Conservation (phyloP, 2,329 filamentous ascomycete species). For the Cladosporium sp. region DNA sequence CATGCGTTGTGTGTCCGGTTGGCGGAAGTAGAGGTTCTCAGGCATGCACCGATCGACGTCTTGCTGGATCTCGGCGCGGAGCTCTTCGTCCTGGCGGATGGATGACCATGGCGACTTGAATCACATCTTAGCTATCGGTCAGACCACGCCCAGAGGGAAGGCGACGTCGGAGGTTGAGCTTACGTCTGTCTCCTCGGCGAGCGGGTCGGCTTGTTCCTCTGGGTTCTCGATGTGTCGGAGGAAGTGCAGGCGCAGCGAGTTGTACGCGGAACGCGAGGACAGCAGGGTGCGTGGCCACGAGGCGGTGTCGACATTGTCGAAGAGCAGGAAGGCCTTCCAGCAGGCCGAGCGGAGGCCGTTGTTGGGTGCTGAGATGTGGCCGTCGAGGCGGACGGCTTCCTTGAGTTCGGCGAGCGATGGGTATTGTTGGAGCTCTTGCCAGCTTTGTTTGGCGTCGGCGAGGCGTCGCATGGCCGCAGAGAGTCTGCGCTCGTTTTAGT, state of each 20-base stretch:
- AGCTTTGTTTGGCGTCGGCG: constrained; percentile 33
- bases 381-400: constrained; percentile 33
- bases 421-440: constrained; percentile 35
- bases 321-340: constrained; percentile 90
- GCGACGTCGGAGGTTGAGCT: constrained; percentile 24
- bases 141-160: constrained; percentile 26
- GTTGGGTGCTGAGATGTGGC: constrained; percentile 18
- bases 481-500: neutral
- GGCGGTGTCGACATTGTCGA: constrained; percentile 62
- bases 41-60: constrained; percentile 90
- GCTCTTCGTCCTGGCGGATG: constrained; percentile 78
- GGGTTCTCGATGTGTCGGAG: constrained; percentile 82
- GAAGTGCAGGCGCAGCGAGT: constrained; percentile 69
- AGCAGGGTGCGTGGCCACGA: constrained; percentile 69
- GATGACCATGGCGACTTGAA: constrained; percentile 77
- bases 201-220: constrained; percentile 79
- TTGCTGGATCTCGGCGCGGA: constrained; percentile 86
- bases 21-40: constrained; percentile 86
- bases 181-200: constrained; percentile 78
- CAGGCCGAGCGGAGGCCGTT: constrained; percentile 77
- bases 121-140: constrained; percentile 46
- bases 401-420: constrained; percentile 33
- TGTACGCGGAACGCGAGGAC: constrained; percentile 73
- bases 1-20: constrained; percentile 73
- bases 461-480: constrained; percentile 35